A percentile compares a stretch with the other conserved stretches of the same genome.
These are phyloP conservation scores for Hyphodiscus sp. DNA, from an alignment of 2,329 filamentous ascomycete species.

Conservation along the genomic window DNA sequence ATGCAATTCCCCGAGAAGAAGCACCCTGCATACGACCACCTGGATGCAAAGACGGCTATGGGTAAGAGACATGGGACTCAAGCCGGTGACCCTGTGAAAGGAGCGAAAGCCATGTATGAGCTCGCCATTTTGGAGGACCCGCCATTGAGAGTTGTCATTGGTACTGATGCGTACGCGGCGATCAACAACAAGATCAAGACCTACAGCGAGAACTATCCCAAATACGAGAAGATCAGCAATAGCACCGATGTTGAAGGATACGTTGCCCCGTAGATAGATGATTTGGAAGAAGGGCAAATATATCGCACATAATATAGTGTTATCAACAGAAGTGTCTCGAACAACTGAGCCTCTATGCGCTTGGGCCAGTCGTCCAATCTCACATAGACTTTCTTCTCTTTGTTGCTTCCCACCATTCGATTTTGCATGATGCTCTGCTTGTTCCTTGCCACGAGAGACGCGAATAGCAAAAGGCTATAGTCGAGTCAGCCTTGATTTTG, in stretches of 20 bases:
- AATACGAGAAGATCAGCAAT: conserved; percentile 23
- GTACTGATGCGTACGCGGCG: conserved; percentile 43
- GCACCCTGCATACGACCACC: conserved; percentile 40
- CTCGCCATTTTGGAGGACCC: conserved; percentile 45
- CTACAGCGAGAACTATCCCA: conserved; percentile 36
- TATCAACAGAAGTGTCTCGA: not conserved
- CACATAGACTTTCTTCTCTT: not conserved
- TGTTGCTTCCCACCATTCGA: not conserved
- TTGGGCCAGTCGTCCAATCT: not conserved
- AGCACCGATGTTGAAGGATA: conserved; percentile 20
- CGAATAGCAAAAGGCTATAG: not conserved
- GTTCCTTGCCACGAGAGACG: too few relatives aligned
- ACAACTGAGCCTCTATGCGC: not conserved
- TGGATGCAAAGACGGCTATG: conserved; percentile 37
- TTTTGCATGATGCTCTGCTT: too few relatives aligned
- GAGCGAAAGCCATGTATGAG: conserved; percentile 45
- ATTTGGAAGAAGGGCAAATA: not conserved
- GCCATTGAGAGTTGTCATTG: conserved; percentile 46
- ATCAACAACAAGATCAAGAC: conserved; percentile 45
- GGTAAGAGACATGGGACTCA: conserved; percentile 27
- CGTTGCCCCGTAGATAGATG: not conserved
- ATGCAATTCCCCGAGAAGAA: conserved; percentile 37
- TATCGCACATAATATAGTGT: not conserved
- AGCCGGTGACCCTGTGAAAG: conserved; percentile 40
- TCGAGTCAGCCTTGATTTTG: not conserved